A percentile compares a stretch with the other conserved stretches of the same genome.
These are phyloP conservation scores for Candida frijolesensis DNA, from an alignment of 1,139 yeast species.

Conservation along the genomic window DNA sequence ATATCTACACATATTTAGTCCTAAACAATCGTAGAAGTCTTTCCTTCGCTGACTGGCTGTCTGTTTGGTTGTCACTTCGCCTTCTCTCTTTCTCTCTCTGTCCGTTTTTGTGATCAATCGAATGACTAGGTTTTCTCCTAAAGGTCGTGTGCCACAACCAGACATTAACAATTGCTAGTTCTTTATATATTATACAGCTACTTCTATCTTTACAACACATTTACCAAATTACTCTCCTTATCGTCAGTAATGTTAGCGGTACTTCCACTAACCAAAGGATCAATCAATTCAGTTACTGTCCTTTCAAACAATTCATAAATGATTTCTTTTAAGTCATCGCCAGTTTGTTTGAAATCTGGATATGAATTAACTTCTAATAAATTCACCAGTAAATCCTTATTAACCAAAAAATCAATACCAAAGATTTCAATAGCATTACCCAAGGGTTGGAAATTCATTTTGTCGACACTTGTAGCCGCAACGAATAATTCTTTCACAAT, in stretches of 20 bases:
- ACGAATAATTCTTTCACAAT: constrained; percentile 72
- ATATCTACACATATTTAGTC: too few species aligned
- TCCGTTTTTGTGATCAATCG: too few species aligned
- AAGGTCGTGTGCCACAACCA: constrained; percentile 3
- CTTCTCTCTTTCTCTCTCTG: not conserved
- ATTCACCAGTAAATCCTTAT: constrained; percentile 52
- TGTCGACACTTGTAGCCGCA: constrained; percentile 81
- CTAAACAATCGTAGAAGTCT: too few species aligned
- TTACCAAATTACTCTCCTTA: constrained; percentile 8
- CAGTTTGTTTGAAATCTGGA: constrained; percentile 97
- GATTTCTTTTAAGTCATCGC: constrained; percentile 65
- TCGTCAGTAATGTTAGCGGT: not conserved
- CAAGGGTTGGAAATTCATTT: constrained; percentile 86
- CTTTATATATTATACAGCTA: too few species aligned
- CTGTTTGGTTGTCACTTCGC: not conserved
- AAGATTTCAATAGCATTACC: constrained; percentile 80
- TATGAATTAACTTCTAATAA: constrained; percentile 87
- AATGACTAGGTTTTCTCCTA: not conserved
- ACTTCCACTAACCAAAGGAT: constrained; percentile 20
- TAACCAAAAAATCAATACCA: constrained; percentile 86
- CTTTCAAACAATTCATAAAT: constrained; percentile 62
- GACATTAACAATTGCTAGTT: too few species aligned
- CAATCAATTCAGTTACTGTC: constrained; percentile 31
- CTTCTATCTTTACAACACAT: constrained; percentile 11
- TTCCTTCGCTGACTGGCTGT: too few species aligned